phyloP scores from a whole-genome alignment of 2,329 filamentous ascomycete species.

The Periglandula ipomoeae region DNA sequence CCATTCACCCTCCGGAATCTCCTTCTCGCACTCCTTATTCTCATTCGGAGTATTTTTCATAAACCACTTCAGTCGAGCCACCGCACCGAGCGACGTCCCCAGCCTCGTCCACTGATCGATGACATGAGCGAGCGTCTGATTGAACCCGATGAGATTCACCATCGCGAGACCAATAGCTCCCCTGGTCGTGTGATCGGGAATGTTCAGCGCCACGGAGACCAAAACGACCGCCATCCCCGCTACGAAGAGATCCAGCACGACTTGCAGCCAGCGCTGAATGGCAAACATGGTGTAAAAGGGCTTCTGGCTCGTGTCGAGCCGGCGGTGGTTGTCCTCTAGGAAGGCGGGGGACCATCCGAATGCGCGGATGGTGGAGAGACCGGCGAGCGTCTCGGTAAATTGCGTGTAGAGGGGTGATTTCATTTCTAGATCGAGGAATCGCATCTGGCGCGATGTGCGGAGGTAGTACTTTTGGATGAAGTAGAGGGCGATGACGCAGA shows the following conservation, averaged over 20 bases:
- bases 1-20: conserved; percentile 15
- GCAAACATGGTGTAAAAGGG: conserved; percentile 40
- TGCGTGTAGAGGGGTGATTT: conserved; percentile 41
- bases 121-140: conserved; percentile 21
- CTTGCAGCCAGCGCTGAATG: conserved; percentile 39
- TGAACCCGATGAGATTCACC: conserved; percentile 19
- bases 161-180: conserved; percentile 23
- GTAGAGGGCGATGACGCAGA: conserved; percentile 31
- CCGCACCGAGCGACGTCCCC: conserved; percentile 27
- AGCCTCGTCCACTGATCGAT: conserved; percentile 27
- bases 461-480: conserved; percentile 40
- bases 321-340: conserved; percentile 22
- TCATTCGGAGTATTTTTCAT: conserved; percentile 18
- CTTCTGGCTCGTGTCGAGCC: conserved; percentile 34
- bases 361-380: conserved; percentile 38
- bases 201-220: conserved; percentile 32
- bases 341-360: conserved; percentile 35
- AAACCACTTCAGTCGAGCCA: conserved; percentile 25
- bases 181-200: conserved; percentile 14
- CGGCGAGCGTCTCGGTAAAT: conserved; percentile 38
- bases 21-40: conserved; percentile 10
- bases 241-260: conserved; percentile 39
- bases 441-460: conserved; percentile 41
- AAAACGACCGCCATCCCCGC: conserved; percentile 36
- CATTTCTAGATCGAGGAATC: conserved; percentile 41